Evolutionary conservation across 306 rosid species (phyloP).

Genomic region (Gastrolobium villosum): DNA sequence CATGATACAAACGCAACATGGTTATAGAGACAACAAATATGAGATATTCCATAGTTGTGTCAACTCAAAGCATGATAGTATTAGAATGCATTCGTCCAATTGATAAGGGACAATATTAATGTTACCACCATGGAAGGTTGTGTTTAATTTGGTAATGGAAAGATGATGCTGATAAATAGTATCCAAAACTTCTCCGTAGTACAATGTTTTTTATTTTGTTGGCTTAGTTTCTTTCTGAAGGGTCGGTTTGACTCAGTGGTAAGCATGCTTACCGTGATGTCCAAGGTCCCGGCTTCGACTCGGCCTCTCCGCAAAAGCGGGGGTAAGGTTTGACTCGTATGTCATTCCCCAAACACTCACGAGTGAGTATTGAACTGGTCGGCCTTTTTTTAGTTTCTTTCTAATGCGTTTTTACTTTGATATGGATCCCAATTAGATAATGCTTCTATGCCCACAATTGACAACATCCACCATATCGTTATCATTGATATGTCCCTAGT

Average conservation of each 20-base stretch:
- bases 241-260: no score
- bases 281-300: no score
- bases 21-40: neutral
- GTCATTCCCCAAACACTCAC: no score
- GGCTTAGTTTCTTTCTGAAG: no score
- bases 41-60: conserved; percentile 50
- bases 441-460: conserved; percentile 2
- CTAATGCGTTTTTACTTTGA: conserved; percentile 1
- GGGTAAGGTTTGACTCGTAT: no score
- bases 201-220: neutral
- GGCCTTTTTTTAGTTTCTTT: neutral
- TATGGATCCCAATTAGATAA: conserved; percentile 7
- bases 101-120: conserved; percentile 24
- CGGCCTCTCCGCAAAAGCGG: no score
- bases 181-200: neutral
- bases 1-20: neutral
- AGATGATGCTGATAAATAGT: neutral
- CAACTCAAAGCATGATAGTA: conserved; percentile 47
- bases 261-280: no score
- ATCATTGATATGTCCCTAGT: neutral
- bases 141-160: conserved; percentile 14
- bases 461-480: conserved; percentile 11
- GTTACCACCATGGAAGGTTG: conserved; percentile 37
- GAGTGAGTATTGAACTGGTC: no score
- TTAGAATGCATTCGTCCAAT: conserved; percentile 20